Conservation (phyloP, 257 asterid genomes). For the Haberlea rhodopensis region DNA sequence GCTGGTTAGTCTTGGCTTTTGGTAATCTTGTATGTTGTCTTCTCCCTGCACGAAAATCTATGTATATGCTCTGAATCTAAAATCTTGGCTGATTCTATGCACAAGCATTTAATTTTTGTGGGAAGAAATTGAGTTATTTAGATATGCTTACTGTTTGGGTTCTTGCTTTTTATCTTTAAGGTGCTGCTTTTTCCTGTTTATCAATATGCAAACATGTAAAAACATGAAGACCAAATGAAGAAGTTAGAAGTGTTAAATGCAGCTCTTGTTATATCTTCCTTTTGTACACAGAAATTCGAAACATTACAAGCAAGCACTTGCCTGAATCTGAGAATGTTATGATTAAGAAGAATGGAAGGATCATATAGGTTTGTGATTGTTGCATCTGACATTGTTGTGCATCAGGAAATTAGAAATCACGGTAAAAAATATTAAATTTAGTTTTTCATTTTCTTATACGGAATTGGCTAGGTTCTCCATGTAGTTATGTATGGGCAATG, state of each 20-base stretch:
- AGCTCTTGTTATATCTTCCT: conserved; percentile 6
- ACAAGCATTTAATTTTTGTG: background rate
- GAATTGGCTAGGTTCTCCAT: conserved; percentile 11
- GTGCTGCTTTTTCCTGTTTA: background rate
- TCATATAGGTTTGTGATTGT: background rate
- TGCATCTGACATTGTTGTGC: conserved; percentile 15
- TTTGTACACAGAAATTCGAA: background rate
- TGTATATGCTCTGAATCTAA: background rate
- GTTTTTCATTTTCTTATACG: background rate
- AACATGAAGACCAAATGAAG: background rate
- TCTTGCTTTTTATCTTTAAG: background rate
- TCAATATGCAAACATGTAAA: conserved; percentile 1
- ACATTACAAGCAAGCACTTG: background rate
- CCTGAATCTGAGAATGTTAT: no score
- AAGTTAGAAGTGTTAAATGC: conserved; percentile 8
- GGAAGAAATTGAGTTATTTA: background rate
- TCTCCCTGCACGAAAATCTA: conserved; percentile 10
- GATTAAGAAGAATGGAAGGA: conserved; percentile 5
- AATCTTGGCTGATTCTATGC: conserved; percentile 18
- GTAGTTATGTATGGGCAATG: background rate
- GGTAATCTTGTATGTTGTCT: background rate
- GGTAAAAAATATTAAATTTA: background rate
- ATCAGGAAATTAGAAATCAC: conserved; percentile 9
- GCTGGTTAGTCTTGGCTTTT: conserved; percentile 54
- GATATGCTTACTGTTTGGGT: background rate